Evolutionary conservation across 1,284 basidiomycete genomes (phyloP).

Genomic region (Leccinum subrobustum): DNA sequence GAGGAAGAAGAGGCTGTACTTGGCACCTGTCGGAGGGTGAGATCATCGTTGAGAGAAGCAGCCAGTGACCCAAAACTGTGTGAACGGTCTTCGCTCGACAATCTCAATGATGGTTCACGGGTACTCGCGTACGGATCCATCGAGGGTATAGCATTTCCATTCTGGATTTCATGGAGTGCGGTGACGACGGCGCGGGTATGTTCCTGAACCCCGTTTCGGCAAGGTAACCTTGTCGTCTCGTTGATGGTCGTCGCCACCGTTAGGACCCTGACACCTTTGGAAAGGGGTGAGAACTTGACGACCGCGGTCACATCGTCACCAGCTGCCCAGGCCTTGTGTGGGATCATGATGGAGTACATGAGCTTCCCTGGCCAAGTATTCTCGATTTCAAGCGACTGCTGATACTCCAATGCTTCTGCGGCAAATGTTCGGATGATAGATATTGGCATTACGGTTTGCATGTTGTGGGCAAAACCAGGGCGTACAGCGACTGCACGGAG

Average conservation of each 20-base stretch:
- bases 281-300: slow-evolving; percentile 84
- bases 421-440: slow-evolving; percentile 73
- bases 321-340: slow-evolving; percentile 89
- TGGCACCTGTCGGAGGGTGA: slow-evolving; percentile 14
- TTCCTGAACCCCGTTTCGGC: slow-evolving; percentile 55
- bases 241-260: slow-evolving; percentile 69
- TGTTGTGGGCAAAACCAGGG: slow-evolving; percentile 72
- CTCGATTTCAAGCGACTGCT: slow-evolving; percentile 91
- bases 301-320: slow-evolving; percentile 81
- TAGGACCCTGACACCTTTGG: slow-evolving; percentile 79
- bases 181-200: slow-evolving; percentile 61
- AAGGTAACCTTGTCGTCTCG: slow-evolving; percentile 63
- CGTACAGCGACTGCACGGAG: slow-evolving; percentile 81
- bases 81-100: slow-evolving; percentile 17
- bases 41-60: slow-evolving; percentile 12
- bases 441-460: slow-evolving; percentile 62
- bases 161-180: slow-evolving; percentile 69
- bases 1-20: slow-evolving; percentile 16
- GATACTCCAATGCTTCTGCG: slow-evolving; percentile 87
- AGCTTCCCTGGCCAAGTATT: slow-evolving; percentile 96
- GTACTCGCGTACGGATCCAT: slow-evolving; percentile 37
- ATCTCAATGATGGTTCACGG: slow-evolving; percentile 28
- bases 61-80: slow-evolving; percentile 18
- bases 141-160: slow-evolving; percentile 56
- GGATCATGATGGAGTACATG: slow-evolving; percentile 86